Evolutionary conservation across 495 filamentous ascomycete genomes (phyloP).

Genomic region (Penicillium pancosmium): DNA sequence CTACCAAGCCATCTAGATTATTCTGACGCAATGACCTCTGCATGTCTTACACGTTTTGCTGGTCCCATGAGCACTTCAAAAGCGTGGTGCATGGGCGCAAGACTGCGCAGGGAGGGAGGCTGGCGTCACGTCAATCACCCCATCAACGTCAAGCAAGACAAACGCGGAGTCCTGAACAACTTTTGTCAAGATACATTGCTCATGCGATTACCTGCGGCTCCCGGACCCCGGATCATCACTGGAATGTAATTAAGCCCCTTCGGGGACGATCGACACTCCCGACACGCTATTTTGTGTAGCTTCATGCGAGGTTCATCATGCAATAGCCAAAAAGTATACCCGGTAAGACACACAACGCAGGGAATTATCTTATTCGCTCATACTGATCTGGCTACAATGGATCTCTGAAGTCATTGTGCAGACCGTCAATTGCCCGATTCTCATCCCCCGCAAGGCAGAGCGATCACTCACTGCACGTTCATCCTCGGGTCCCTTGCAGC

Average conservation of each 20-base stretch:
- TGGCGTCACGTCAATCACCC: conserved; percentile 7
- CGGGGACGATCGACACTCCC: conserved; percentile 18
- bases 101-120: conserved; percentile 10
- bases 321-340: conserved; percentile 7
- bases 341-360: conserved; percentile 18
- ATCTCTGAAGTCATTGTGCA: conserved; percentile 19
- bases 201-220: conserved; percentile 6
- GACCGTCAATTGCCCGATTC: conserved; percentile 2
- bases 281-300: conserved; percentile 9
- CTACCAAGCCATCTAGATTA: background rate
- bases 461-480: conserved; percentile 25
- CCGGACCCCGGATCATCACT: conserved; percentile 13
- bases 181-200: conserved; percentile 5
- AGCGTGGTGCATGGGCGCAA: conserved; percentile 16
- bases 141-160: conserved; percentile 1
- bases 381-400: background rate
- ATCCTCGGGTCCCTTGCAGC: conserved; percentile 49
- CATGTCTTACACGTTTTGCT: conserved; percentile 31
- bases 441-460: conserved; percentile 27
- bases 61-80: conserved; percentile 16
- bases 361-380: conserved; percentile 5
- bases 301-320: conserved; percentile 28
- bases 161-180: conserved; percentile 8
- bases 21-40: conserved; percentile 17
- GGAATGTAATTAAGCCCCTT: conserved; percentile 28